Conservation (phyloP, 2,329 filamentous ascomycete genomes). For the Triangularia verruculosa region DNA sequence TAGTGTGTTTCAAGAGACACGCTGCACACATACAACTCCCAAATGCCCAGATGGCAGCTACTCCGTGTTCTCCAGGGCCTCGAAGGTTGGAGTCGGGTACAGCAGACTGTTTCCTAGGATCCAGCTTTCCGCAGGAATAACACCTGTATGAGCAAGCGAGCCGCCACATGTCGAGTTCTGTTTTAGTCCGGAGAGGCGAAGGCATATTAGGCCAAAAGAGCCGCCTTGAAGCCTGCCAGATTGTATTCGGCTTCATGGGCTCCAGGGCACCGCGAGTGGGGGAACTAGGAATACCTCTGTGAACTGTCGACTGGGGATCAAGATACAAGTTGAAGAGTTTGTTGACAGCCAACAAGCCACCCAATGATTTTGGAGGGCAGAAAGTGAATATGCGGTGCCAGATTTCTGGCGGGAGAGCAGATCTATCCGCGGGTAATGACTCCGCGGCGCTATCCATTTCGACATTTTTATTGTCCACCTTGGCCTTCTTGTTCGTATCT, state of each 20-base stretch:
- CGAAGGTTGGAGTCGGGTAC: conserved; percentile 42
- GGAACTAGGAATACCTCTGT: conserved; percentile 29
- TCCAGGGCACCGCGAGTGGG: conserved; percentile 36
- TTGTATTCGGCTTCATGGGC: conserved; percentile 55
- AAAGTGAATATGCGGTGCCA: conserved; percentile 71
- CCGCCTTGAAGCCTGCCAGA: conserved; percentile 70
- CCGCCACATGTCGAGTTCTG: conserved; percentile 75
- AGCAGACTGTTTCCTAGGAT: conserved; percentile 23
- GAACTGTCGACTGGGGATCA: conserved; percentile 42
- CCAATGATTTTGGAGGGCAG: conserved; percentile 61
- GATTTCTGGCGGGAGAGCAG: conserved; percentile 55
- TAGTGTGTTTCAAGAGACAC: conserved; percentile 59
- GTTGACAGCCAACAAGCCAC: conserved; percentile 64
- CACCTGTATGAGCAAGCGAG: conserved; percentile 62
- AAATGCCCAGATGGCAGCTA: conserved; percentile 70
- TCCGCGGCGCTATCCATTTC: not conserved
- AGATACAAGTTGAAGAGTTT: conserved; percentile 62
- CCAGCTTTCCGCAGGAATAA: conserved; percentile 60
- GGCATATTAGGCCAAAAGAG: conserved; percentile 65
- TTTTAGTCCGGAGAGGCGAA: conserved; percentile 59
- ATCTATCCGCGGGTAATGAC: conserved; percentile 24
- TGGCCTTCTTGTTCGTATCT: not conserved
- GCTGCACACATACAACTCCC: conserved; percentile 61
- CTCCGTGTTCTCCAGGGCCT: conserved; percentile 60
- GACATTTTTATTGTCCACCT: not conserved